Evolutionary conservation across 75 land plant species (phyloP).

Genomic region (Ceratopteris richardii): DNA sequence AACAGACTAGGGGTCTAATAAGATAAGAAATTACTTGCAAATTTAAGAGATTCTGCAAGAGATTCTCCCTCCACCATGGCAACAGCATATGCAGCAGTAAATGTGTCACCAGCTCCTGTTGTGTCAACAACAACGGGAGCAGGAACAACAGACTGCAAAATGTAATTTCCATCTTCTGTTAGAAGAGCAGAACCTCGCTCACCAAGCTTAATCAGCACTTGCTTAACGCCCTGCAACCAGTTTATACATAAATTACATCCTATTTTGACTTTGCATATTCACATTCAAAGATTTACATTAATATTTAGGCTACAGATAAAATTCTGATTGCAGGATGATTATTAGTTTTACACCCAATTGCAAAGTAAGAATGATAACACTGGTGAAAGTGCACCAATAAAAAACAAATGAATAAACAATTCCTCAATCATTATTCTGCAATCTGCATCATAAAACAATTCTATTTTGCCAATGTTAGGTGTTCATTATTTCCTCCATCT

Average conservation of each 20-base stretch:
- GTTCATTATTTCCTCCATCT: no score
- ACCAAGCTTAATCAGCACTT: conserved; percentile 87
- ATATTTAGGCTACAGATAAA: no score
- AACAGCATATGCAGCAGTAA: conserved; percentile 93
- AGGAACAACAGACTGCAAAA: conserved; percentile 58
- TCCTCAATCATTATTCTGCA: no score
- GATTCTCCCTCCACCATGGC: conserved; percentile 71
- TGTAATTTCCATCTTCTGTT: conserved; percentile 54
- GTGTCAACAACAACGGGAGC: conserved; percentile 76
- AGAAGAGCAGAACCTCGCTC: conserved; percentile 68
- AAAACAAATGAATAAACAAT: no score
- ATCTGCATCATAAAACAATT: no score
- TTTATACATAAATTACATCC: neutral
- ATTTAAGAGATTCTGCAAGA: conserved; percentile 52
- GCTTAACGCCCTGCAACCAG: conserved; percentile 58
- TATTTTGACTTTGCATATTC: neutral
- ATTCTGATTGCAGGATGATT: no score
- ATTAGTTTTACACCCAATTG: no score
- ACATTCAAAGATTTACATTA: no score
- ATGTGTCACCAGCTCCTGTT: conserved; percentile 97
- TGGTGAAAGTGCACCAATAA: no score
- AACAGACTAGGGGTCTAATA: no score
- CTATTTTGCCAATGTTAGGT: no score
- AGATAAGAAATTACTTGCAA: conserved; percentile 56
- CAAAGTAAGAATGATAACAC: no score